Evolutionary conservation across 768 basidiomycete species (phyloP).

Genomic region (Macrolepiota dolichaula): DNA sequence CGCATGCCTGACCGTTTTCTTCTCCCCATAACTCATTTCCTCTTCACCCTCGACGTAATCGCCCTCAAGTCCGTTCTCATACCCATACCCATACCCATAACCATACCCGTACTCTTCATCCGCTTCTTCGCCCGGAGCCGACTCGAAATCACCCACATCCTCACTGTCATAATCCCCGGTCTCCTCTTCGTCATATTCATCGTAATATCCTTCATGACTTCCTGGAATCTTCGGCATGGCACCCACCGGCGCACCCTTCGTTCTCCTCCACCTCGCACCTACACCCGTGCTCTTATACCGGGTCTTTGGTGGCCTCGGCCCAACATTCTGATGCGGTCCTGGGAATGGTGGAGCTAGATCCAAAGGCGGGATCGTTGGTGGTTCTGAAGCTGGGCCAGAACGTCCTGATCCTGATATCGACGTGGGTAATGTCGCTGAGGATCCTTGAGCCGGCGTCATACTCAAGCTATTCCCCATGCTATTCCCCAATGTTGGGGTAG

Average conservation of each 20-base stretch:
- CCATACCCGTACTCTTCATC: conserved; percentile 29
- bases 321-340: conserved; percentile 31
- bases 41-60: conserved; percentile 5
- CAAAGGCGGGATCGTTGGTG: conserved; percentile 56
- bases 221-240: conserved; percentile 38
- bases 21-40: conserved; percentile 4
- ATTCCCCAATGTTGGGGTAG: not conserved
- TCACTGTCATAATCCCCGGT: conserved; percentile 22
- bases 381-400: not conserved
- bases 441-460: too few relatives aligned
- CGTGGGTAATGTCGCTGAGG: not conserved
- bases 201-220: conserved; percentile 32
- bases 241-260: conserved; percentile 18
- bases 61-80: conserved; percentile 6
- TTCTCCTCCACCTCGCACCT: conserved; percentile 6
- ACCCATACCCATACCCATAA: conserved; percentile 18
- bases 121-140: conserved; percentile 23
- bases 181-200: conserved; percentile 21
- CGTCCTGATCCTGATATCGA: not conserved
- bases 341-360: conserved; percentile 56
- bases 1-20: conserved; percentile 3
- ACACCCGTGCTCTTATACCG: conserved; percentile 14
- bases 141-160: conserved; percentile 16
- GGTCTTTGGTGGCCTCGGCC: conserved; percentile 20
- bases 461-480: too few relatives aligned